Evolutionary conservation across 2,329 filamentous ascomycete genomes (phyloP).

Genomic region (Trichoderma sp.): DNA sequence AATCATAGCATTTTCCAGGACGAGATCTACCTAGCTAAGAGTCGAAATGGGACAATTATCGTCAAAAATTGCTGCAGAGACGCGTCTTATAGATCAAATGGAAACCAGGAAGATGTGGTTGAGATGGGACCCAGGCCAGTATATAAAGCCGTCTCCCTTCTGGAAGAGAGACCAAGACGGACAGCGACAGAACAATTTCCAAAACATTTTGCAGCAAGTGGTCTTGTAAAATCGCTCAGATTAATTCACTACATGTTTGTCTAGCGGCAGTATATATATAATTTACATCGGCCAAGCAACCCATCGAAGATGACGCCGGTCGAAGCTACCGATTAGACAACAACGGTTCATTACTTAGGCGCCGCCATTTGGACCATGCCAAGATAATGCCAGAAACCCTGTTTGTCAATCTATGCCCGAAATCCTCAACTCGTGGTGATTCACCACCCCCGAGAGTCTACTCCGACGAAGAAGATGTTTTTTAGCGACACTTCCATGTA

Average conservation of each 20-base stretch:
- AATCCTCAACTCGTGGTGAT: background rate
- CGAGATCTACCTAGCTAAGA: background rate
- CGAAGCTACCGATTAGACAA: no score
- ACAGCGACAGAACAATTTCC: background rate
- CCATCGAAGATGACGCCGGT: no score
- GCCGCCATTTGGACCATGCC: background rate
- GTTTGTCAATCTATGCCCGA: fast-evolving
- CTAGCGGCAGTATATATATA: background rate
- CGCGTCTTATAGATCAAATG: background rate
- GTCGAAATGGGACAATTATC: background rate
- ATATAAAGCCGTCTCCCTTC: background rate
- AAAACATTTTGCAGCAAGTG: background rate
- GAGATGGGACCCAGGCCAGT: background rate
- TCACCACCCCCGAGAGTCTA: background rate
- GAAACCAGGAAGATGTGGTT: background rate
- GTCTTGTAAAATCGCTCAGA: background rate
- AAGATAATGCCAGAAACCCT: background rate
- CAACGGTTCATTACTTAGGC: background rate
- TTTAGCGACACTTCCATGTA: no score
- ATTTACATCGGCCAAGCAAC: no score
- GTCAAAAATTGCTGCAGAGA: background rate
- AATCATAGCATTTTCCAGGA: slow-evolving; percentile 24
- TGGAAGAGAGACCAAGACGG: background rate
- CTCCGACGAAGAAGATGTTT: background rate
- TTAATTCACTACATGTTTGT: background rate